A percentile compares a stretch with the other conserved stretches of the same genome.
Conservation (phyloP, 2,329 filamentous ascomycete species). For the Nannizziopsis arthrosporioides region DNA sequence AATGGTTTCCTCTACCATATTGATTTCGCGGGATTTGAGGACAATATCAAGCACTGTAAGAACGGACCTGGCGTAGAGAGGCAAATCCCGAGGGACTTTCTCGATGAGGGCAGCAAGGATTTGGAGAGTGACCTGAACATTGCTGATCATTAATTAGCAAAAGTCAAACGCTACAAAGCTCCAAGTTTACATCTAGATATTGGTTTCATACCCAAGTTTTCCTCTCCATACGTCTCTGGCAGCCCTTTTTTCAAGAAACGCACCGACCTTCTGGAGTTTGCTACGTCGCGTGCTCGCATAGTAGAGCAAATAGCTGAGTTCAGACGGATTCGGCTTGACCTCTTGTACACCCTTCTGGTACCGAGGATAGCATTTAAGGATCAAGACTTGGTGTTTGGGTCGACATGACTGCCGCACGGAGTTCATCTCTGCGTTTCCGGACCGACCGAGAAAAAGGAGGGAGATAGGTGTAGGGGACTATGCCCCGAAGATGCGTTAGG, state of each 20-base stretch:
- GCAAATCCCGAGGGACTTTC: conserved; percentile 79
- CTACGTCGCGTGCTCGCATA: conserved; percentile 88
- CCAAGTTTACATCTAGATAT: conserved; percentile 6
- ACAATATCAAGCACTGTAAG: conserved; percentile 75
- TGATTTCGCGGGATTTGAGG: conserved; percentile 74
- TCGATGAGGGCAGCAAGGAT: conserved; percentile 87
- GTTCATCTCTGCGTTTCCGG: conserved; percentile 36
- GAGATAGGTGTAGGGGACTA: not conserved
- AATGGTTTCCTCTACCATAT: conserved; percentile 82
- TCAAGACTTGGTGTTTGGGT: conserved; percentile 91
- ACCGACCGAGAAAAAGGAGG: not conserved
- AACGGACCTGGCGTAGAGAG: conserved; percentile 74
- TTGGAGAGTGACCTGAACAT: conserved; percentile 87
- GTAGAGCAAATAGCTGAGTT: conserved; percentile 92
- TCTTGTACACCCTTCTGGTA: conserved; percentile 84
- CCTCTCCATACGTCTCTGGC: conserved; percentile 81
- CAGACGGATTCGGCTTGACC: conserved; percentile 90
- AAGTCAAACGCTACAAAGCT: not conserved
- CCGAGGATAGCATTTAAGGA: conserved; percentile 91
- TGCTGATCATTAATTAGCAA: conserved; percentile 40
- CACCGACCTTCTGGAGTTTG: conserved; percentile 92
- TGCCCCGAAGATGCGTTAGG: not conserved
- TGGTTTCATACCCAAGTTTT: conserved; percentile 63
- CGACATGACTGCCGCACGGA: conserved; percentile 53
- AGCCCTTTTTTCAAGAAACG: conserved; percentile 88